These are phyloP conservation scores for Tetrastigma voinierianum DNA, from an alignment of 164 flowering plant species.

Conservation along the genomic window DNA sequence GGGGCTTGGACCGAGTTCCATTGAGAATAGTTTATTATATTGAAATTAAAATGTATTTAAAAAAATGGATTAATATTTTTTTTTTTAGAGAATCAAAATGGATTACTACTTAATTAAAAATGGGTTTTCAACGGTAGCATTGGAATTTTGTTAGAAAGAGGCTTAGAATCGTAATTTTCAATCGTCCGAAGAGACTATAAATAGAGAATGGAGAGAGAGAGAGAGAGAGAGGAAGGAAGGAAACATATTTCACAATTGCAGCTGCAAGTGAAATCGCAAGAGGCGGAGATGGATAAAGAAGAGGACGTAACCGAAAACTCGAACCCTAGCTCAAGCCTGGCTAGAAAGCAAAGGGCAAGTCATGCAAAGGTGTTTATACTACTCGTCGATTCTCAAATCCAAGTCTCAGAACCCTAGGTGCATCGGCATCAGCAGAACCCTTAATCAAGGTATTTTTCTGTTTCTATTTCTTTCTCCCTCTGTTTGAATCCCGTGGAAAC, in stretches of 20 bases:
- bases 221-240: not conserved
- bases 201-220: too few relatives aligned
- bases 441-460: slow-evolving; percentile 35
- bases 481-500: not conserved
- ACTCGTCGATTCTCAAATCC: slow-evolving; percentile 50
- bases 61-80: too few relatives aligned
- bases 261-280: not conserved
- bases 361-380: slow-evolving; percentile 66
- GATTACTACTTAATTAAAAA: too few relatives aligned
- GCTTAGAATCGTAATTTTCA: too few relatives aligned
- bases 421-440: slow-evolving; percentile 46
- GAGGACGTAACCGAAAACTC: slow-evolving; percentile 1
- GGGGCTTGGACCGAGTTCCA: too few relatives aligned
- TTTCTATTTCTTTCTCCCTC: not conserved
- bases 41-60: too few relatives aligned
- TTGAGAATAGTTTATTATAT: too few relatives aligned
- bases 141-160: too few relatives aligned
- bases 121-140: too few relatives aligned
- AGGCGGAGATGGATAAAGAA: not conserved
- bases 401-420: slow-evolving; percentile 47
- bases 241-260: too few relatives aligned
- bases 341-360: slow-evolving; percentile 32
- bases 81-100: too few relatives aligned
- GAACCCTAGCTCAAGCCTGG: slow-evolving; percentile 1
- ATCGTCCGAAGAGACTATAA: too few relatives aligned